phyloP scores from a whole-genome alignment of 108 stramenopile genomes.

The Hondaea fermentalgiana region DNA sequence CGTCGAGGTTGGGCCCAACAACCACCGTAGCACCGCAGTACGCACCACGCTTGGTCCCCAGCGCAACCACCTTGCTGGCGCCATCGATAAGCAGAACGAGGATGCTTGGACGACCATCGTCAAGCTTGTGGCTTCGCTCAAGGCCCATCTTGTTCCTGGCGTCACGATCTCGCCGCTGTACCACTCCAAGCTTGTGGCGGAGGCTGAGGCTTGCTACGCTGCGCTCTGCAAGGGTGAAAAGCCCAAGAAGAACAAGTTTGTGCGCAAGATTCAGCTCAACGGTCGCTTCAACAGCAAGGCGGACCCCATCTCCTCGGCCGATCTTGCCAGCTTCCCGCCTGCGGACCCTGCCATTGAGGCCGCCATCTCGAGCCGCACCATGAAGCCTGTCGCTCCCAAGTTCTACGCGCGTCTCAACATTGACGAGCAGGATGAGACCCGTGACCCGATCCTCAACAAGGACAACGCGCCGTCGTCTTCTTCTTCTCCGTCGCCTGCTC shows the following conservation, averaged over 20 bases:
- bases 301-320: background rate
- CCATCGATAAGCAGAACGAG: background rate
- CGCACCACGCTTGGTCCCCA: background rate
- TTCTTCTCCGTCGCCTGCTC: background rate
- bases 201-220: background rate
- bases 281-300: background rate
- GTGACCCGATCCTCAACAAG: background rate
- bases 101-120: background rate
- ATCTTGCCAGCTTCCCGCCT: background rate
- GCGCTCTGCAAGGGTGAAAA: background rate
- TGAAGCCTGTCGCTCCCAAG: background rate
- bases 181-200: background rate
- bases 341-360: background rate
- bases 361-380: background rate
- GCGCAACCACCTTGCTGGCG: background rate
- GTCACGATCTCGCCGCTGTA: background rate
- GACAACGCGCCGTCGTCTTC: background rate
- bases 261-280: background rate
- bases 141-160: background rate
- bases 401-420: background rate
- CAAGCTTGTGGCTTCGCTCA: background rate
- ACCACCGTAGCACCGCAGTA: background rate
- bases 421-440: background rate
- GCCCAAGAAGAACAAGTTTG: background rate
- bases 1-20: background rate